phyloP scores from a whole-genome alignment of 1,284 basidiomycete species.

The Phellinidium pouzarii region DNA sequence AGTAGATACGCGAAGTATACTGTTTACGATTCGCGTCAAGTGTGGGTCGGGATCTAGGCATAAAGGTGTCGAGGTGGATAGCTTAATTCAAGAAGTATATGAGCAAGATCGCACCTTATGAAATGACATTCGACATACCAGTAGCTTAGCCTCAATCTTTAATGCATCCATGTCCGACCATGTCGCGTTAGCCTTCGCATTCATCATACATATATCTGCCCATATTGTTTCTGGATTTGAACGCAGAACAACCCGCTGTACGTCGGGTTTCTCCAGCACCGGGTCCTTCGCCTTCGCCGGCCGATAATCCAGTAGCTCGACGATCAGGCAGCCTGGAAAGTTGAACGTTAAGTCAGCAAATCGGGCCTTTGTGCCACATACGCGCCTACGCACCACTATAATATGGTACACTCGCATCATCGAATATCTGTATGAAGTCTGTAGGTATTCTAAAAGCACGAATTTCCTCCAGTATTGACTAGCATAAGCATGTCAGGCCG shows the following conservation, averaged over 20 bases:
- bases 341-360: slow-evolving; percentile 6
- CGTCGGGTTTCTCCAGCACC: slow-evolving; percentile 48
- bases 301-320: slow-evolving; percentile 70
- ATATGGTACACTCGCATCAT: slow-evolving; percentile 60
- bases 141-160: slow-evolving; percentile 60
- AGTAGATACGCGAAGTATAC: slow-evolving; percentile 58
- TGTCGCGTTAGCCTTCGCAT: slow-evolving; percentile 44
- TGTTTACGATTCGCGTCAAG: slow-evolving; percentile 65
- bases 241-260: slow-evolving; percentile 62
- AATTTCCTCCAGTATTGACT: slow-evolving; percentile 75
- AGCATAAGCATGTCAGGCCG: slow-evolving; percentile 20
- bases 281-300: slow-evolving; percentile 48
- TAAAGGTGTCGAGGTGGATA: slow-evolving; percentile 63
- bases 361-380: not conserved
- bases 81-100: slow-evolving; percentile 33
- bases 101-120: slow-evolving; percentile 3
- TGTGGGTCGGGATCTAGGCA: slow-evolving; percentile 72
- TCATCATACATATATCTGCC: slow-evolving; percentile 66
- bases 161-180: slow-evolving; percentile 67
- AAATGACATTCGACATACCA: slow-evolving; percentile 40
- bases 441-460: slow-evolving; percentile 72
- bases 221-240: slow-evolving; percentile 70
- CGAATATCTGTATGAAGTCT: slow-evolving; percentile 73
- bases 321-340: slow-evolving; percentile 65
- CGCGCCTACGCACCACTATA: slow-evolving; percentile 55